phyloP scores from a whole-genome alignment of 805 yeast species.

The Schwanniomyces yamadae region DNA sequence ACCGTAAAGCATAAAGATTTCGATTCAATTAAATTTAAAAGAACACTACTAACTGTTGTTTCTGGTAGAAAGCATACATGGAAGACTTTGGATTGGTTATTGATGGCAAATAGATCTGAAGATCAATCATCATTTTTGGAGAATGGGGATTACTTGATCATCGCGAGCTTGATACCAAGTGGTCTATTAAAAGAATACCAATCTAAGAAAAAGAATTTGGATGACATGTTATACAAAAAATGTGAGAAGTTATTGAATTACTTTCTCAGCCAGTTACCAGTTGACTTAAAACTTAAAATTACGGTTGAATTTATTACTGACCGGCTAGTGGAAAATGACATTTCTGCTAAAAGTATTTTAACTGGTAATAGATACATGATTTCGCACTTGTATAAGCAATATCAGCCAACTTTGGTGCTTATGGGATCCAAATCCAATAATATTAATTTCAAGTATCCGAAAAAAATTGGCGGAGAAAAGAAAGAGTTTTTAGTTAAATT shows the following conservation, averaged over 20 bases:
- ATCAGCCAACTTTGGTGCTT: conserved; percentile 39
- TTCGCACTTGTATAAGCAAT: conserved; percentile 36
- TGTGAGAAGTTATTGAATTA: conserved; percentile 27
- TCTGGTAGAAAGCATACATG: conserved; percentile 46
- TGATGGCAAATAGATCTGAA: conserved; percentile 14
- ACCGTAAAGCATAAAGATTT: conserved; percentile 45
- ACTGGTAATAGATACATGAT: conserved; percentile 37
- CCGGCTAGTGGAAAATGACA: conserved; percentile 7
- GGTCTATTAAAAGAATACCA: conserved; percentile 11
- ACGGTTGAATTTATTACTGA: conserved; percentile 40
- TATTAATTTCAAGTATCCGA: conserved; percentile 43
- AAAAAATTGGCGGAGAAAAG: conserved; percentile 15
- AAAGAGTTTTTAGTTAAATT: conserved; percentile 34
- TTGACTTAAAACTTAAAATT: conserved; percentile 29
- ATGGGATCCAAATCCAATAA: conserved; percentile 40
- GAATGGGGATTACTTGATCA: conserved; percentile 39
- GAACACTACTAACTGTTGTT: conserved; percentile 38
- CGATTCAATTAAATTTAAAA: conserved; percentile 16
- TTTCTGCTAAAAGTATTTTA: conserved; percentile 3
- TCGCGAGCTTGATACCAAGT: conserved; percentile 33
- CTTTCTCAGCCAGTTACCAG: conserved; percentile 13
- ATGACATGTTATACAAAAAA: conserved; percentile 19
- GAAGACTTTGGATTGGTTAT: conserved; percentile 42
- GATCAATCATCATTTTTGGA: conserved; percentile 22
- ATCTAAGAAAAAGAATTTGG: conserved; percentile 11